Evolutionary conservation across 768 basidiomycete species (phyloP).

Genomic region (Saitozyma sp.): DNA sequence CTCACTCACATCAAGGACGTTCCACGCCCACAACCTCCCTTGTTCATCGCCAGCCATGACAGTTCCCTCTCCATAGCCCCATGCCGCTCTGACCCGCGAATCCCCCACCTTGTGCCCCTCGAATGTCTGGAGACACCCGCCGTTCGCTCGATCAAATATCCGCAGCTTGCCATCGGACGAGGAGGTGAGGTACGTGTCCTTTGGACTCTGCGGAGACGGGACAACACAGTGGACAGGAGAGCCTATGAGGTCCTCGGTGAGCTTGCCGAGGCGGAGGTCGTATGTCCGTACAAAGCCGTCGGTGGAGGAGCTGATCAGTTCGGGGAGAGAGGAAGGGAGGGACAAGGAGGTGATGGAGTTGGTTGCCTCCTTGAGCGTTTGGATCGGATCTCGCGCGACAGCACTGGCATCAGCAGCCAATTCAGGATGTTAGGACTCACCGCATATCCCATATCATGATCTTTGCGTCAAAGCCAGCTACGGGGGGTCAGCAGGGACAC

Average conservation of each 20-base stretch:
- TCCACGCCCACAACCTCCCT: constrained; percentile 88
- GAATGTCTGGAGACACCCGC: constrained; percentile 80
- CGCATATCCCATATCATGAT: constrained; percentile 89
- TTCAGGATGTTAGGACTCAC: constrained; percentile 55
- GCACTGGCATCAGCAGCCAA: constrained; percentile 56
- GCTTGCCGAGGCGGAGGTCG: constrained; percentile 88
- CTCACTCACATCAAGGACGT: constrained; percentile 75
- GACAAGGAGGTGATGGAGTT: constrained; percentile 41
- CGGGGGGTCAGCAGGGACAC: not conserved
- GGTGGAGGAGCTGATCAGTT: constrained; percentile 77
- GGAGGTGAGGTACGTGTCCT: constrained; percentile 73
- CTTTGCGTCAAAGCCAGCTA: constrained; percentile 90
- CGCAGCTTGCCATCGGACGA: constrained; percentile 82
- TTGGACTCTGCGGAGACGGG: constrained; percentile 59
- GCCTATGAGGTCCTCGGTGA: constrained; percentile 85
- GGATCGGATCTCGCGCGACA: constrained; percentile 80
- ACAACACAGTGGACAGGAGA: constrained; percentile 82
- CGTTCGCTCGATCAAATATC: constrained; percentile 78
- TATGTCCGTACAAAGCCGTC: constrained; percentile 92
- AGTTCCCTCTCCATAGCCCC: constrained; percentile 76
- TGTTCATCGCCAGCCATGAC: constrained; percentile 88
- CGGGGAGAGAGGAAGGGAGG: constrained; percentile 55
- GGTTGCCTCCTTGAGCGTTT: constrained; percentile 56
- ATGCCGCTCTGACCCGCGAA: constrained; percentile 78
- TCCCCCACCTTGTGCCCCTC: constrained; percentile 70